These are phyloP conservation scores for Gymnopilus dilepis DNA, from an alignment of 768 basidiomycete species.

Conservation along the genomic window DNA sequence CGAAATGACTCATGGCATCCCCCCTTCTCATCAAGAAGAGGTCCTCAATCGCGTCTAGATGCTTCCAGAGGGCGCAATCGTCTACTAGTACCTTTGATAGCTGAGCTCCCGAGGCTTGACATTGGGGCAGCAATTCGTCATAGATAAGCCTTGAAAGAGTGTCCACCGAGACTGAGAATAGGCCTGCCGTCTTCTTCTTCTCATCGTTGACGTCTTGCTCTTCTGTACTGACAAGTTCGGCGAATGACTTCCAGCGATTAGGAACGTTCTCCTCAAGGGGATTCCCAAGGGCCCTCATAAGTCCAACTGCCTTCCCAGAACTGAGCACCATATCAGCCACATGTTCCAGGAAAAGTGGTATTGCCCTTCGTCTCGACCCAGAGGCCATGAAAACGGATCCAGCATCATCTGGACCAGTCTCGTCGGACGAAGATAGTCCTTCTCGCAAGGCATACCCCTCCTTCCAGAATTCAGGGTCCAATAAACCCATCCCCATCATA, in stretches of 20 bases:
- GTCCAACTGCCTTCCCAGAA: constrained; percentile 79
- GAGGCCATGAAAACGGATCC: constrained; percentile 27
- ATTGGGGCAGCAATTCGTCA: constrained; percentile 64
- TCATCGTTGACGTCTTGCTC: constrained; percentile 4
- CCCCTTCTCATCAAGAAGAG: constrained; percentile 78
- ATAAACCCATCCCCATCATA: constrained; percentile 51
- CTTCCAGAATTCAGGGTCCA: constrained; percentile 82
- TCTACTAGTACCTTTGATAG: constrained; percentile 65
- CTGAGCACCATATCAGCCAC: constrained; percentile 63
- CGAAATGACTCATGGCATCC: constrained; percentile 77
- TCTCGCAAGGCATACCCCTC: constrained; percentile 70
- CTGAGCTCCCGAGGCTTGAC: constrained; percentile 52
- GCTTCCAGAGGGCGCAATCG: constrained; percentile 68
- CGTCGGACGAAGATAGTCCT: constrained; percentile 25
- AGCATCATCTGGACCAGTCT: constrained; percentile 30
- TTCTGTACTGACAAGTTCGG: constrained; percentile 41
- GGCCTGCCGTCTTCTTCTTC: constrained; percentile 17
- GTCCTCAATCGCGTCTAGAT: constrained; percentile 69
- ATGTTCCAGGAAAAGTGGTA: constrained; percentile 68
- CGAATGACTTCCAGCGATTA: constrained; percentile 49
- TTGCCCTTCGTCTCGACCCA: constrained; percentile 32
- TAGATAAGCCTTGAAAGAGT: constrained; percentile 65
- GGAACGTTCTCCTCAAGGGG: constrained; percentile 32
- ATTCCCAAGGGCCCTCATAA: constrained; percentile 65
- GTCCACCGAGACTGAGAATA: constrained; percentile 63